phyloP scores from a whole-genome alignment of 768 basidiomycete genomes.

The Podaxis mareebaensis region DNA sequence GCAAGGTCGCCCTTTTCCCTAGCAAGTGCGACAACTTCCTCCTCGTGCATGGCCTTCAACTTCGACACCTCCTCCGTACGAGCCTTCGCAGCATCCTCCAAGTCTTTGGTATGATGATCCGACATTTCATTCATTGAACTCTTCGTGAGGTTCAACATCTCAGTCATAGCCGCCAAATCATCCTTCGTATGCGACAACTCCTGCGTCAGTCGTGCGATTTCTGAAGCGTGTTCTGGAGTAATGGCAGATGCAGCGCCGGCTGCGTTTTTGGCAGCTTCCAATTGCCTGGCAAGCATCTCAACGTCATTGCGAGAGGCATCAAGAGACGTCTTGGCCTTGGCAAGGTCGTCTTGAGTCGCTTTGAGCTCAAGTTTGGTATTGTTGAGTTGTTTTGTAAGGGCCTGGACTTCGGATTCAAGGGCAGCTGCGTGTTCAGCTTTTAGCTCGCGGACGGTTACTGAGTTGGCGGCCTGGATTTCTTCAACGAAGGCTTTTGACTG shows the following conservation, averaged over 20 bases:
- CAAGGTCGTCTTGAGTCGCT: slow-evolving; percentile 82
- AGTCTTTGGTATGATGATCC: slow-evolving; percentile 64
- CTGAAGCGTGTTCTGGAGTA: slow-evolving; percentile 50
- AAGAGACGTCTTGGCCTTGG: slow-evolving; percentile 67
- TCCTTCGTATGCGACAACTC: slow-evolving; percentile 67
- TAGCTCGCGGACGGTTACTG: slow-evolving; percentile 58
- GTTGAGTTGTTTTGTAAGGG: slow-evolving; percentile 63
- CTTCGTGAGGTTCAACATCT: slow-evolving; percentile 68
- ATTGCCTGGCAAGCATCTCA: slow-evolving; percentile 57
- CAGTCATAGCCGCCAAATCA: slow-evolving; percentile 64
- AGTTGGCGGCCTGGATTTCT: slow-evolving; percentile 66
- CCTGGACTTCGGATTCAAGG: slow-evolving; percentile 56
- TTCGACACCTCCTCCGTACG: slow-evolving; percentile 73
- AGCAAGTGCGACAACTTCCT: slow-evolving; percentile 55
- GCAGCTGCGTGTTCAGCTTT: slow-evolving; percentile 63
- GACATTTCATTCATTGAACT: slow-evolving; percentile 71
- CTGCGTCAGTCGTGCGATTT: slow-evolving; percentile 54
- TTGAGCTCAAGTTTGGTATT: slow-evolving; percentile 71
- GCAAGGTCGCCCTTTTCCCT: slow-evolving; percentile 65
- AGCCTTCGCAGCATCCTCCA: slow-evolving; percentile 71
- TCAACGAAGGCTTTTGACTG: slow-evolving; percentile 66
- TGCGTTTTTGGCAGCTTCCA: slow-evolving; percentile 59
- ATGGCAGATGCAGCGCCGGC: slow-evolving; percentile 38
- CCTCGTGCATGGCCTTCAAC: slow-evolving; percentile 58
- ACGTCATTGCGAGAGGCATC: slow-evolving; percentile 55